phyloP scores from a whole-genome alignment of 1,284 basidiomycete species.

The Trametes pubescens region DNA sequence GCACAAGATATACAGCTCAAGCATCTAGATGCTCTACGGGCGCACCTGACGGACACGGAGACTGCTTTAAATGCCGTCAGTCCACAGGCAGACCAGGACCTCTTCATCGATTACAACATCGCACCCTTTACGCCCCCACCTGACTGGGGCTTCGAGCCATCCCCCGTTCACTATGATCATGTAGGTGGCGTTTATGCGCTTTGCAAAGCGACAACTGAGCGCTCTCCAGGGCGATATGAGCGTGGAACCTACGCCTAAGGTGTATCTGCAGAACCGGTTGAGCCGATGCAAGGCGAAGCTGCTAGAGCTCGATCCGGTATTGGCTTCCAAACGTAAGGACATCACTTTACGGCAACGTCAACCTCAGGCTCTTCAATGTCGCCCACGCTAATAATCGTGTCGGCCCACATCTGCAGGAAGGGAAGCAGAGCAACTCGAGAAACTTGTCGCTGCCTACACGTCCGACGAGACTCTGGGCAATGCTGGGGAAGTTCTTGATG shows the following conservation, averaged over 20 bases:
- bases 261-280: slow-evolving; percentile 83
- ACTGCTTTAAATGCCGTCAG: slow-evolving; percentile 58
- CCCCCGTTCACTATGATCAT: slow-evolving; percentile 75
- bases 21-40: slow-evolving; percentile 67
- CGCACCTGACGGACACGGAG: slow-evolving; percentile 55
- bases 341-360: background rate
- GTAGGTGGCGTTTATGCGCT: slow-evolving; percentile 48
- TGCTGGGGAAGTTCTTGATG: slow-evolving; percentile 70
- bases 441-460: slow-evolving; percentile 59
- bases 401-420: slow-evolving; percentile 49
- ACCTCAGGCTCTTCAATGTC: too few relatives aligned
- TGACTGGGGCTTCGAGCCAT: slow-evolving; percentile 82
- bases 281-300: slow-evolving; percentile 63
- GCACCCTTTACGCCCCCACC: slow-evolving; percentile 67
- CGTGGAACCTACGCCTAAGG: slow-evolving; percentile 71
- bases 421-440: slow-evolving; percentile 63
- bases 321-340: slow-evolving; percentile 67
- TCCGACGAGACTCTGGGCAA: slow-evolving; percentile 63
- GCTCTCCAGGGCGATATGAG: slow-evolving; percentile 63
- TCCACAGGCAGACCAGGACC: slow-evolving; percentile 65
- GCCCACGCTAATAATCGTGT: slow-evolving; percentile 4
- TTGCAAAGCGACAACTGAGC: background rate
- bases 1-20: slow-evolving; percentile 63
- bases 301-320: slow-evolving; percentile 62
- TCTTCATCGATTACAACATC: slow-evolving; percentile 77